phyloP scores from a whole-genome alignment of 2,329 filamentous ascomycete species.

The Periconia macrospinosa region DNA sequence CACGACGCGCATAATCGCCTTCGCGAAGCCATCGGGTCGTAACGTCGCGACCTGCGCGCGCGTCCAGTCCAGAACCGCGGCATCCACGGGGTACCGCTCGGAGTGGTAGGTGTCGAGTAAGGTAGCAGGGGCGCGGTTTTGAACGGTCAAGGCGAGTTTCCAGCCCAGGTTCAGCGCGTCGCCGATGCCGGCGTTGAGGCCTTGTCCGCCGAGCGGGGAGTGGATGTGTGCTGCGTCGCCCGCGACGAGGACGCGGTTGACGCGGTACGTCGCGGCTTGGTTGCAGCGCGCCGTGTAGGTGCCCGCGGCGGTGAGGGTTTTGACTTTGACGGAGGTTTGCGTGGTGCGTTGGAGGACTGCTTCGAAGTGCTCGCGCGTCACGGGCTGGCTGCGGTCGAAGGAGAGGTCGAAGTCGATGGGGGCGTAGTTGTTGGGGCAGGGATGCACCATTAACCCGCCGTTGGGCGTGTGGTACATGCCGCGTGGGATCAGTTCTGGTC shows the following conservation, averaged over 20 bases:
- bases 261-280: not conserved
- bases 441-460: not conserved
- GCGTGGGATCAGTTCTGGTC: not conserved
- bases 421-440: not conserved
- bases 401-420: not conserved
- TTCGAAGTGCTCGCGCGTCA: not conserved
- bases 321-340: not conserved
- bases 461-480: not conserved
- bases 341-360: not conserved
- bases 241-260: constrained; percentile 5
- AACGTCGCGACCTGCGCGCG: not conserved
- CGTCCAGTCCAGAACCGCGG: not conserved
- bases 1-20: not conserved
- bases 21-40: not conserved
- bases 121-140: not conserved
- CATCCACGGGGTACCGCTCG: constrained; percentile 5
- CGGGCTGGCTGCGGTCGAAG: not conserved
- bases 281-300: not conserved
- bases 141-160: constrained; percentile 7
- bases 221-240: constrained; percentile 12
- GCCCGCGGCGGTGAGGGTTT: not conserved
- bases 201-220: constrained; percentile 7
- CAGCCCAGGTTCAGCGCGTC: constrained; percentile 15
- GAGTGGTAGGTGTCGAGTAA: constrained; percentile 6
- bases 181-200: constrained; percentile 8